phyloP scores from a whole-genome alignment of 345 rosid species.

The Eucalyptus globulus region DNA sequence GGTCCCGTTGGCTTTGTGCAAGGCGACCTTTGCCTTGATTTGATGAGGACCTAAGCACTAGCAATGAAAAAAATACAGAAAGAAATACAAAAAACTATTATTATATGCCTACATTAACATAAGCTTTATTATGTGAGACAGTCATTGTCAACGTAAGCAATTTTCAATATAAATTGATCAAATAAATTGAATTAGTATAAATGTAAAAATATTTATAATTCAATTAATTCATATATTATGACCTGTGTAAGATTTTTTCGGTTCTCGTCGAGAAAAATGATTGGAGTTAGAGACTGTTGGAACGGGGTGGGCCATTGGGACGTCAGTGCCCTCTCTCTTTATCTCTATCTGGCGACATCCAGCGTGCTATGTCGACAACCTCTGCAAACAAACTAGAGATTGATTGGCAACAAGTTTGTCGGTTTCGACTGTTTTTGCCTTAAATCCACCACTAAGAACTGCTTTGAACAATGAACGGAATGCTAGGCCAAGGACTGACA shows the following conservation, averaged over 20 bases:
- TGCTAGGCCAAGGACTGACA: not conserved
- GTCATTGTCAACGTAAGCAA: accelerated
- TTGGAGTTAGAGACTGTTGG: not conserved
- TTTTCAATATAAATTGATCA: accelerated
- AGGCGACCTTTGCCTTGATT: not conserved
- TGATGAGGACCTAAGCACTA: accelerated
- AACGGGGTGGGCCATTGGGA: not conserved
- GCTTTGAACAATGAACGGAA: not conserved
- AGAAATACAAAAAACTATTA: too few species aligned
- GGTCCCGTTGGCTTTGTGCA: not conserved
- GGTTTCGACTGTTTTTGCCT: not conserved
- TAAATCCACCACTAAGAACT: not conserved
- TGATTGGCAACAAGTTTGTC: not conserved
- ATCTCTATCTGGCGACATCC: not conserved
- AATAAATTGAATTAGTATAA: too few species aligned
- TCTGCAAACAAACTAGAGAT: not conserved
- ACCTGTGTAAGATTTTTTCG: too few species aligned
- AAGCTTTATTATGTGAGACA: too few species aligned
- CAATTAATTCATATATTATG: too few species aligned
- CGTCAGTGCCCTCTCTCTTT: not conserved
- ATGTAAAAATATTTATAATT: too few species aligned
- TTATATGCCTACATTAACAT: too few species aligned
- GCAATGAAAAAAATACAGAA: not conserved
- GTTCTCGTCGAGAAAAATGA: too few species aligned
- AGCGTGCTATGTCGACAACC: not conserved